Base-by-base conservation (phyloP, 495 filamentous ascomycete species). In the Pyronema omphalodes region DNA sequence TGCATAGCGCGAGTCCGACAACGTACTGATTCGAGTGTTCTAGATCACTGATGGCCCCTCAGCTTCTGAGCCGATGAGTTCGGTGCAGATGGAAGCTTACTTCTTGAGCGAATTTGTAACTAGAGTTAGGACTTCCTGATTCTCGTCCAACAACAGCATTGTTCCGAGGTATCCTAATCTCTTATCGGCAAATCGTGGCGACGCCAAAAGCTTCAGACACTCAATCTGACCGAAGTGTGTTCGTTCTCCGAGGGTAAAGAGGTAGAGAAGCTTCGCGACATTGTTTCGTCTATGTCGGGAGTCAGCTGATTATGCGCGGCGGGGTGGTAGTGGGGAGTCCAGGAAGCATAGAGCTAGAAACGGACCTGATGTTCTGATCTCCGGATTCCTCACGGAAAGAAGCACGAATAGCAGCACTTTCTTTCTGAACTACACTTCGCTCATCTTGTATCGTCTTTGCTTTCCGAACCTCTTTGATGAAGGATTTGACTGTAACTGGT, bases 151-250 rank as follows among this genome's bases (percentile, higher is more conserved):
- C 63, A 98, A 70, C 60, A 98, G 71, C 80, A 95, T 98, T 0
- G 91, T 95, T 18, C 93, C 91, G 55, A 98, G 71, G 67, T 98
- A 95, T 19, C 91, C 91, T 63, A 98, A 69, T 41, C 91, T 81
- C 72, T 98, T 98, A 74, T 98, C 91, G 59, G 93, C 91, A 67
- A 98, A 98, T 39, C 88, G 84, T 55, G 93, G 88, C 9, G 93
- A 96, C 52, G 91, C 91, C 14, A 98, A 78, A 44, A 98, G 76
- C 70, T 96, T 98, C 65, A 98, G 76, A 69, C 91, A 98, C 81
- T 98, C 91, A 69, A 98, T 96, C 73, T 98, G 91, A 51, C 91
- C 91, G 66, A 98, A 98, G 71, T 98, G 91, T 56, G 91, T 98
- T 55, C 91, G 77, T 68, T 98, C 91, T 54, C 91, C 91, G n/a